Evolutionary conservation across 2,329 filamentous ascomycete genomes (phyloP).

Genomic region (Arthroderma sp.): DNA sequence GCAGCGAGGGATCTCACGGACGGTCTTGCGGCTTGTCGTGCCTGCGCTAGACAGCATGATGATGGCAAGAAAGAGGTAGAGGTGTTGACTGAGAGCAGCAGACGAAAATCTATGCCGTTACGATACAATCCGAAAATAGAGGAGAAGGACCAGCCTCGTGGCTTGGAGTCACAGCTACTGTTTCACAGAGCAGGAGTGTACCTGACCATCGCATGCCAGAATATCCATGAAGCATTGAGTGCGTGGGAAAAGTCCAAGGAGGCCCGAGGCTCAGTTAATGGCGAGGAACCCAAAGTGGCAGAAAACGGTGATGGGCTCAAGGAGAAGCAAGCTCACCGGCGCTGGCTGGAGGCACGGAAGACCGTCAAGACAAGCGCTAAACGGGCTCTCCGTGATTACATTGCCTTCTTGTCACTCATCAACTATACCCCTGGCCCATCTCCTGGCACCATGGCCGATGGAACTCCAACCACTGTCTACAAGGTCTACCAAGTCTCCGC

Average conservation of each 20-base stretch:
- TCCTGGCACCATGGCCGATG: constrained; percentile 28
- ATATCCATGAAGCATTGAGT: constrained; percentile 45
- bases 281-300: neutral
- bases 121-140: constrained; percentile 41
- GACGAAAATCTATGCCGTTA: constrained; percentile 25
- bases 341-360: constrained; percentile 51
- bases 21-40: constrained; percentile 47
- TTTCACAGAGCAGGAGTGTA: constrained; percentile 67
- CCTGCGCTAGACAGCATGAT: constrained; percentile 43
- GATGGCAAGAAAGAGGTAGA: constrained; percentile 42
- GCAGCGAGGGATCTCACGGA: constrained; percentile 59
- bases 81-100: constrained; percentile 32
- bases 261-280: neutral
- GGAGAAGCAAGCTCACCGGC: constrained; percentile 35
- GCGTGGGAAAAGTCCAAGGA: constrained; percentile 11
- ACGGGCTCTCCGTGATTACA: constrained; percentile 61
- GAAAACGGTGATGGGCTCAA: constrained; percentile 16
- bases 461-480: constrained; percentile 28
- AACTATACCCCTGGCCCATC: constrained; percentile 67
- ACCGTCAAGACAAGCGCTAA: constrained; percentile 63
- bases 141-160: constrained; percentile 59
- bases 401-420: constrained; percentile 58
- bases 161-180: constrained; percentile 60
- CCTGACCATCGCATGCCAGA: constrained; percentile 56
- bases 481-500: constrained; percentile 46